Base-by-base conservation (phyloP, 1,139 yeast genomes). In the Groenewaldozyma auringiensis region DNA sequence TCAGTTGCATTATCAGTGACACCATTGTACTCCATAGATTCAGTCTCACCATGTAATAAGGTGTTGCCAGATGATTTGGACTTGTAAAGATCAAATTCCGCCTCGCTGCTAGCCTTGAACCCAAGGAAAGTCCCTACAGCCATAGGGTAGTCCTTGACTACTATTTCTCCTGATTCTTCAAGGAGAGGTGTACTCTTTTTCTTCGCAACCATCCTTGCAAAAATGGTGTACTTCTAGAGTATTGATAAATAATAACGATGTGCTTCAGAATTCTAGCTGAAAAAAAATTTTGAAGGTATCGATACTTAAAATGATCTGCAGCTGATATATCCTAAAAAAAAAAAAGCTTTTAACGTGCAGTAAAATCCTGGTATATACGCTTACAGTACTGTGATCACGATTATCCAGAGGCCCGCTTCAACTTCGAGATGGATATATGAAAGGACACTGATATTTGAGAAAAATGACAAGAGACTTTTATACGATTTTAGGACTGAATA, bases 41-140 rank as follows among this genome's bases (percentile, higher is more conserved):
- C 79, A 52, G 76, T 79, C 63, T 88, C 94, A 36, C 96, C 97
- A 60, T 86, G 95, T 43, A 86, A 58, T 29, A 83, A 64, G 46
- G 64, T 67, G 39, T 69, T 67, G 6, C 63, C 61, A 20, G 70
- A 68, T 13, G 67, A 62, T 46, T 68, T 68, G 57, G 78, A 77
- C 57, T 76, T 75, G 64, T 76, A 85, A 35, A 86, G 67, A 36
- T 81, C 78, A 58, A 89, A 84, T 36, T 67, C 64, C 4, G 85
- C 76, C 17, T 74, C 70, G 13, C 67, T 63, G 32, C 94, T 82
- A 11, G 82, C 75, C 18, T 72, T 66, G 44, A 84, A 70, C 2
- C 95, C 95, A 57, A 84, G 84, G 70, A 87, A 83, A 57, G 85
- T 83, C 8, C 69, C 67, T 2, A 74, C 70, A 3, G 56, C 53